These are phyloP conservation scores for Salvia sclarea DNA, from an alignment of 305 asterid genomes.

Conservation along the genomic window DNA sequence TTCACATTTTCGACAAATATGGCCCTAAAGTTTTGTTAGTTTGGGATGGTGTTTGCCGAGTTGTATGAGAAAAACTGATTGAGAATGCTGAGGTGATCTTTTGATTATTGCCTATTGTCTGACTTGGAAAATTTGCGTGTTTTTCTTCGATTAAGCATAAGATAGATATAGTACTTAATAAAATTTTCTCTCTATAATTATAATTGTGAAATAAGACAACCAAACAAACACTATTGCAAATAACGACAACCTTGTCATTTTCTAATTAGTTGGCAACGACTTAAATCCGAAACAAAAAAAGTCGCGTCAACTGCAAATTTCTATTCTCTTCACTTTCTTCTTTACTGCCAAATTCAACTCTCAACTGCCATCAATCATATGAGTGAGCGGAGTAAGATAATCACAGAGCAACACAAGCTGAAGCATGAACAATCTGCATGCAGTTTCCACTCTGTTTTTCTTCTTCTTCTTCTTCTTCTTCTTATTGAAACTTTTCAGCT, in stretches of 20 bases:
- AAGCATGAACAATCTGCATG: constrained; percentile 4
- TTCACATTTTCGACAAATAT: not conserved
- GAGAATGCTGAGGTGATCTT: not conserved
- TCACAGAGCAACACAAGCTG: constrained; percentile 20
- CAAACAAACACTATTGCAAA: too few species aligned
- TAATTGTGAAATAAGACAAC: too few species aligned
- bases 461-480: not conserved
- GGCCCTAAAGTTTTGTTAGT: constrained; percentile 6
- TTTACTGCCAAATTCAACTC: constrained; percentile 38
- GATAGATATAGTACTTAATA: too few species aligned
- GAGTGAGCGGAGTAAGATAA: not conserved
- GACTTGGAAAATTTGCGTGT: too few species aligned
- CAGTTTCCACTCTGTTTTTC: not conserved
- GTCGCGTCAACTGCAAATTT: not conserved
- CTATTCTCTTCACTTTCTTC: not conserved
- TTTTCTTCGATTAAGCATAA: too few species aligned
- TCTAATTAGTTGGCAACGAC: not conserved
- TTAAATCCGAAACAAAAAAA: not conserved
- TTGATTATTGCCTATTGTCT: not conserved
- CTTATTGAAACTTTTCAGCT: not conserved
- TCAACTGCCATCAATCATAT: too few species aligned
- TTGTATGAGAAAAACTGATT: not conserved
- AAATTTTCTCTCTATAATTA: too few species aligned
- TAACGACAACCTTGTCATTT: too few species aligned
- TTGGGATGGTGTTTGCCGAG: not conserved